A percentile compares a stretch with the other conserved stretches of the same genome.
Conservation (phyloP, 108 stramenopile genomes). For the Skeletonema tropicum region DNA sequence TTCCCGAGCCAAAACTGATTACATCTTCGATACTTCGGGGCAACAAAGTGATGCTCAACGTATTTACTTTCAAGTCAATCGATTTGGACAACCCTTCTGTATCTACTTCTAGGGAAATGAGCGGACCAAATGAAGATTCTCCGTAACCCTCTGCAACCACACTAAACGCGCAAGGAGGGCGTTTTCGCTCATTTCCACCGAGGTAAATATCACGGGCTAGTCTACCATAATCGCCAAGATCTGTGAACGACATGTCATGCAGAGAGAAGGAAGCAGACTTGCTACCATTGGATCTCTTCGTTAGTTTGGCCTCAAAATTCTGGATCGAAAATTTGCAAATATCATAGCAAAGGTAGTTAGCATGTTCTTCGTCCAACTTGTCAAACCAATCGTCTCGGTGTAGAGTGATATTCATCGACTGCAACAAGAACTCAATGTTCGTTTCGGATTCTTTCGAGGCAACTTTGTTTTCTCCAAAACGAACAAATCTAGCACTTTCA, state of each 20-base stretch:
- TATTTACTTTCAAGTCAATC: slow-evolving; percentile 22
- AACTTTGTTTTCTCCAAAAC: slow-evolving; percentile 55
- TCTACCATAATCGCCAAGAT: slow-evolving; percentile 64
- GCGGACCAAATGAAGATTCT: slow-evolving; percentile 4
- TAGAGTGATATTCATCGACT: slow-evolving; percentile 54
- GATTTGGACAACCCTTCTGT: slow-evolving; percentile 13
- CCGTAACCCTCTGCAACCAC: slow-evolving; percentile 63
- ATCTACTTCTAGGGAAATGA: background rate
- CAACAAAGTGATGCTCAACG: slow-evolving; percentile 12
- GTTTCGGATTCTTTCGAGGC: slow-evolving; percentile 7
- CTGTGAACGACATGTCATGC: slow-evolving; percentile 55
- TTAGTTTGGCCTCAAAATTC: slow-evolving; percentile 32
- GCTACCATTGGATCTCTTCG: slow-evolving; percentile 25
- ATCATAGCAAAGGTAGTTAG: slow-evolving; percentile 39
- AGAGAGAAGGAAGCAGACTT: slow-evolving; percentile 47
- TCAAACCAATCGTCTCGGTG: slow-evolving; percentile 58
- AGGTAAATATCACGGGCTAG: slow-evolving; percentile 43
- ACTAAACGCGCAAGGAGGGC: slow-evolving; percentile 54
- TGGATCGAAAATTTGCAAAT: slow-evolving; percentile 49
- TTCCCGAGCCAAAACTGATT: slow-evolving; percentile 4
- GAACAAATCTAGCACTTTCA: slow-evolving; percentile 61
- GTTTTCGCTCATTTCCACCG: slow-evolving; percentile 12
- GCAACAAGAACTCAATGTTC: slow-evolving; percentile 41
- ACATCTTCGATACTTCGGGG: slow-evolving; percentile 12
- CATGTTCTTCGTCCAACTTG: slow-evolving; percentile 30